Conservation (phyloP, 148 eudicot genomes). For the Fallopia convolvulus region DNA sequence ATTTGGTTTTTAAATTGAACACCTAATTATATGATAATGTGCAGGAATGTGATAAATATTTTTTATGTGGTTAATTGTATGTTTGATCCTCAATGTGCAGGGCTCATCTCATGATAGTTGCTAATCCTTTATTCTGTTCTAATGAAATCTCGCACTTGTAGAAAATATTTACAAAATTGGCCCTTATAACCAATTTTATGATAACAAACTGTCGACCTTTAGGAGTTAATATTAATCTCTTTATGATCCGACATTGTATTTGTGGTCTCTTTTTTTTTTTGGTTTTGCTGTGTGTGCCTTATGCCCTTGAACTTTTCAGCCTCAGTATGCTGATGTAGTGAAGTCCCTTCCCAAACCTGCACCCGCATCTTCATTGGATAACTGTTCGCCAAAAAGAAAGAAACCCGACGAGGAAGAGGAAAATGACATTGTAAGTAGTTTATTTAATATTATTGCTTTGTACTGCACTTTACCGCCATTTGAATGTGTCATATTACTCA, state of each 20-base stretch:
- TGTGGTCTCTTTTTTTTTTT: neutral
- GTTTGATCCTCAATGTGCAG: neutral
- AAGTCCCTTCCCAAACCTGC: conserved; percentile 67
- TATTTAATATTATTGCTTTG: neutral
- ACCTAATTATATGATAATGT: neutral
- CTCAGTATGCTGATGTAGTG: conserved; percentile 36
- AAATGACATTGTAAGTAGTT: conserved; percentile 38
- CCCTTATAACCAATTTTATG: neutral
- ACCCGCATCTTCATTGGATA: conserved; percentile 29
- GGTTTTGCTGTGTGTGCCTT: neutral
- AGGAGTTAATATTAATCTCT: neutral
- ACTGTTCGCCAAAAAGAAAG: conserved; percentile 27
- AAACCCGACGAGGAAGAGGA: conserved; percentile 31
- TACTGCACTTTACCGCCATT: neutral
- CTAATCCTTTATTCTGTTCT: neutral
- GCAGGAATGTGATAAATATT: neutral
- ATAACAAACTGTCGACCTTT: neutral
- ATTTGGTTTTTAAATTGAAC: neutral
- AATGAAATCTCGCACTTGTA: neutral
- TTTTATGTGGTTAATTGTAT: neutral
- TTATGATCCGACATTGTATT: neutral
- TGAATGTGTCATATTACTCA: neutral
- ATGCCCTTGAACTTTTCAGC: conserved; percentile 24
- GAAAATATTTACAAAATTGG: neutral
- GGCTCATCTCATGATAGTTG: neutral